phyloP scores from a whole-genome alignment of 495 filamentous ascomycete genomes.

The Pyronema omphalodes region DNA sequence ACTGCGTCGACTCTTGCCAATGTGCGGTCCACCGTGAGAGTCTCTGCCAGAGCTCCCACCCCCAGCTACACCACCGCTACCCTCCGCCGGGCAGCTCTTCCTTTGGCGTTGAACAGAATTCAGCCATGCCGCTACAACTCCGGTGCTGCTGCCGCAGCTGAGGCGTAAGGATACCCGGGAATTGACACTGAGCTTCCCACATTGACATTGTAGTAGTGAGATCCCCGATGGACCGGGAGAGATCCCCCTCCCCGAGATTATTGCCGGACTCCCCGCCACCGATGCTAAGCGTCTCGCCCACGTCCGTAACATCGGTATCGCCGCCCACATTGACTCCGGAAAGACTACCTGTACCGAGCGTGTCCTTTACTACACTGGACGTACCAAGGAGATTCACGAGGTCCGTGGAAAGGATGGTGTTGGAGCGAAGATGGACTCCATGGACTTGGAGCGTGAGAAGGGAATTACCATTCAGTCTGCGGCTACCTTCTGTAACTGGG shows the following conservation, averaged over 20 bases:
- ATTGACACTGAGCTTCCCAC: not conserved
- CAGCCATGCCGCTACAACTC: slow-evolving; percentile 8
- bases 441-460: slow-evolving; percentile 96
- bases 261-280: slow-evolving; percentile 51
- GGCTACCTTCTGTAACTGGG: slow-evolving; percentile 95
- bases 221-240: not conserved
- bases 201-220: not conserved
- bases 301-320: slow-evolving; percentile 96
- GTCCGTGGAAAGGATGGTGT: slow-evolving; percentile 89
- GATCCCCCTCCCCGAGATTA: slow-evolving; percentile 30
- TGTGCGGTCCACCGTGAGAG: slow-evolving; percentile 4
- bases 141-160: slow-evolving; percentile 10
- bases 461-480: slow-evolving; percentile 98
- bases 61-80: slow-evolving; percentile 7
- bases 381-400: slow-evolving; percentile 93
- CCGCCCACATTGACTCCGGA: slow-evolving; percentile 96
- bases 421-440: slow-evolving; percentile 99
- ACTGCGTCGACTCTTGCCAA: not conserved
- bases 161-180: not conserved
- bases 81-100: slow-evolving; percentile 6
- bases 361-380: slow-evolving; percentile 95
- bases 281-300: slow-evolving; percentile 58
- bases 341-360: slow-evolving; percentile 96
- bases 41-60: not conserved
- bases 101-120: slow-evolving; percentile 4